These are phyloP conservation scores for Diversispora epigaea DNA, from an alignment of 192 early-diverging fungal genomes.

Conservation along the genomic window DNA sequence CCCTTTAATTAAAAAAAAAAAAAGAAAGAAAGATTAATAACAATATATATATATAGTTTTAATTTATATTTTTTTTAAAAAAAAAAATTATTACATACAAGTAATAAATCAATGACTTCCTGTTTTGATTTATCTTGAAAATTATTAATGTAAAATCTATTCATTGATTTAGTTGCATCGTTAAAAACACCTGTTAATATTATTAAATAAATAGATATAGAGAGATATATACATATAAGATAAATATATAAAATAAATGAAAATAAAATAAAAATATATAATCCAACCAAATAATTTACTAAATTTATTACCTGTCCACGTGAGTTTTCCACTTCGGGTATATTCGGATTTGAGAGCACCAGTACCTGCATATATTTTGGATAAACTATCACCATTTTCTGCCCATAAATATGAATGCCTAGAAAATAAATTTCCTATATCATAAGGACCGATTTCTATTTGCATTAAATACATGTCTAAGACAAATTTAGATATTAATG, in stretches of 20 bases:
- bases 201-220: background rate
- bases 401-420: slow-evolving; percentile 71
- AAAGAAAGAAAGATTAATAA: background rate
- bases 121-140: slow-evolving; percentile 95
- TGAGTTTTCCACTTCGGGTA: slow-evolving; percentile 87
- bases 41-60: background rate
- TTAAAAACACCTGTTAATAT: slow-evolving; percentile 70
- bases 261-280: too few relatives aligned
- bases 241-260: background rate
- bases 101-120: slow-evolving; percentile 84
- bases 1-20: slow-evolving; percentile 39
- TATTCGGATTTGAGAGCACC: slow-evolving; percentile 91
- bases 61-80: background rate
- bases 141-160: slow-evolving; percentile 92
- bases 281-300: too few relatives aligned
- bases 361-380: slow-evolving; percentile 93
- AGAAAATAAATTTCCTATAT: slow-evolving; percentile 37
- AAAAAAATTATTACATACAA: slow-evolving; percentile 49
- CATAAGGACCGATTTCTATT: slow-evolving; percentile 33
- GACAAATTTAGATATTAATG: slow-evolving; percentile 59
- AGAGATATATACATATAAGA: too few relatives aligned
- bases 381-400: slow-evolving; percentile 89
- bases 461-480: slow-evolving; percentile 47
- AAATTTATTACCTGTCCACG: slow-evolving; percentile 49
- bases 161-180: slow-evolving; percentile 91